phyloP scores from a whole-genome alignment of 148 eudicot genomes.

The Hydrangea macrophylla region DNA sequence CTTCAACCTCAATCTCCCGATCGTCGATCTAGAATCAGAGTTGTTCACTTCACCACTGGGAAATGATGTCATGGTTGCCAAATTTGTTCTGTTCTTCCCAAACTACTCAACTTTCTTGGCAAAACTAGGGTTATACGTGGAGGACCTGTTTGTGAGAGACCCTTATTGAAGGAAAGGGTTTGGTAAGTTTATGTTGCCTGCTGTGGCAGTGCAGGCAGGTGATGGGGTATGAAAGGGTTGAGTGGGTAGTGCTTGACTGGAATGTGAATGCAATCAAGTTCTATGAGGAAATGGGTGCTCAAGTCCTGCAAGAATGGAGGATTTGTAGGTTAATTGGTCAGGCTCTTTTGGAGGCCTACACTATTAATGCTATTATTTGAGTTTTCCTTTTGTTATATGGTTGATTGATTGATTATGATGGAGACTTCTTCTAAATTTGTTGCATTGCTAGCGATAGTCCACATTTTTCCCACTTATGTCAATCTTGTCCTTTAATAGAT shows the following conservation, averaged over 20 bases:
- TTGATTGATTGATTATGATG: no score
- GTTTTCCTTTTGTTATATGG: neutral
- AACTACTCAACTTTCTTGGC: constrained; percentile 74
- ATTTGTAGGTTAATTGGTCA: constrained; percentile 87
- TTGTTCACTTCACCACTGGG: constrained; percentile 20
- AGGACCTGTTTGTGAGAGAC: constrained; percentile 81
- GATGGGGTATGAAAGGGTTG: constrained; percentile 74
- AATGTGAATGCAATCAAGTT: constrained; percentile 74
- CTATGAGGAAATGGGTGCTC: constrained; percentile 78
- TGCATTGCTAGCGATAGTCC: no score
- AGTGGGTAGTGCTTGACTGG: constrained; percentile 93
- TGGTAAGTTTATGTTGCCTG: constrained; percentile 63
- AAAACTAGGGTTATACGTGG: constrained; percentile 76
- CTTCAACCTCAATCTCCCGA: constrained; percentile 27
- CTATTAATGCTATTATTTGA: neutral
- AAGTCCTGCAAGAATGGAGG: constrained; percentile 58
- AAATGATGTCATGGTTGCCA: constrained; percentile 36
- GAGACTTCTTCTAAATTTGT: no score
- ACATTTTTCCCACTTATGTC: no score
- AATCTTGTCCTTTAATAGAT: no score
- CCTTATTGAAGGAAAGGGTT: constrained; percentile 65
- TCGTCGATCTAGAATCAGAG: constrained; percentile 38
- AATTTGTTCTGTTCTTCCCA: constrained; percentile 70
- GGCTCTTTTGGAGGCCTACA: constrained; percentile 56
- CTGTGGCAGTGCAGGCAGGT: constrained; percentile 68